Conservation (phyloP, 495 filamentous ascomycete genomes). For the Bryoglossum gracile region DNA sequence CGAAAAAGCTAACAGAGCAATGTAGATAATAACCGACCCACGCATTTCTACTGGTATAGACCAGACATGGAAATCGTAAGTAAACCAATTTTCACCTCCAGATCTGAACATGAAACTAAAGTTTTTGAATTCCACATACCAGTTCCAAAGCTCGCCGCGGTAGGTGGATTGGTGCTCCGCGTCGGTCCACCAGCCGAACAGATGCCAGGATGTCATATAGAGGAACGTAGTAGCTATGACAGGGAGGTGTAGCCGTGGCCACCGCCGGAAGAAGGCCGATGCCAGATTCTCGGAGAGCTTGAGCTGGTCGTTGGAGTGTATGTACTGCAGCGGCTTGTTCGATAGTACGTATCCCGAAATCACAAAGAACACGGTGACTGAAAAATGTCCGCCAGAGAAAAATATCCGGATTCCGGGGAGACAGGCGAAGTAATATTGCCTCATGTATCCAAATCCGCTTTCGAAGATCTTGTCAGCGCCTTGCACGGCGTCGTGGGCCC, state of each 20-base stretch:
- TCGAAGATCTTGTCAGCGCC: conserved; percentile 28
- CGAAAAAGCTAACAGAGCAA: conserved; percentile 47
- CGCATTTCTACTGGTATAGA: conserved; percentile 64
- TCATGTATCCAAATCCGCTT: conserved; percentile 28
- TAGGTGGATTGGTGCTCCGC: conserved; percentile 33
- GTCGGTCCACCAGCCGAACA: conserved; percentile 36
- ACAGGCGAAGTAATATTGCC: conserved; percentile 40
- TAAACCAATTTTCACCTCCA: conserved; percentile 39
- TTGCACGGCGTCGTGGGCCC: background rate
- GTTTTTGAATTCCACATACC: conserved; percentile 51
- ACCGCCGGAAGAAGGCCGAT: conserved; percentile 58
- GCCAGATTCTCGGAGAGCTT: conserved; percentile 34
- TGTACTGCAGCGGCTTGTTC: conserved; percentile 49
- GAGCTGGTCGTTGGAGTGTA: conserved; percentile 39
- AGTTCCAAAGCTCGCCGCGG: conserved; percentile 39
- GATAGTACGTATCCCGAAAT: conserved; percentile 64
- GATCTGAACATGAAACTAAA: conserved; percentile 49
- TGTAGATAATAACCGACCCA: conserved; percentile 54
- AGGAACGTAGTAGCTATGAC: conserved; percentile 47
- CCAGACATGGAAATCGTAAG: conserved; percentile 61
- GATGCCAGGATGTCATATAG: conserved; percentile 41
- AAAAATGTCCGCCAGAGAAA: conserved; percentile 51
- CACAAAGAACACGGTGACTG: conserved; percentile 66
- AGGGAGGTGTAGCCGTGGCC: conserved; percentile 54
- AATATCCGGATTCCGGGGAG: conserved; percentile 54